Evolutionary conservation across 306 rosid species (phyloP).

Genomic region (Trichosanthes truncata): DNA sequence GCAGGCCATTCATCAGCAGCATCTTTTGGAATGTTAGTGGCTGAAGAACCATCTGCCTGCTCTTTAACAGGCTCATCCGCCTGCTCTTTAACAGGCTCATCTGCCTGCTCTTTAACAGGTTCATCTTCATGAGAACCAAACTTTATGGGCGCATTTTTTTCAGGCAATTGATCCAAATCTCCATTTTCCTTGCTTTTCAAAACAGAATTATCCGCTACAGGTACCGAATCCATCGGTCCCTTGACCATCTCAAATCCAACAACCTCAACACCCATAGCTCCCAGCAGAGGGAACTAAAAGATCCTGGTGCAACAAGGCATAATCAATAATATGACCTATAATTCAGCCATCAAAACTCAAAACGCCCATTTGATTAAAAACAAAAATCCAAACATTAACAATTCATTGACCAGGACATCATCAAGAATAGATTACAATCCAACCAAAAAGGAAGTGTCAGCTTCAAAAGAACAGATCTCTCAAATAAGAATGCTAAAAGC

Average conservation of each 20-base stretch:
- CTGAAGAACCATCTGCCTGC: constrained; percentile 35
- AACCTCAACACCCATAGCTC: constrained; percentile 68
- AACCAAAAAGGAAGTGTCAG: neutral
- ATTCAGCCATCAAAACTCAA: neutral
- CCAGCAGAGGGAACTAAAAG: constrained; percentile 23
- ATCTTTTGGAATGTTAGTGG: constrained; percentile 39
- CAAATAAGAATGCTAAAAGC: constrained; percentile 9
- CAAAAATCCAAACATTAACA: constrained; percentile 4
- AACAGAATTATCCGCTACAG: constrained; percentile 38
- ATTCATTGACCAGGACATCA: neutral
- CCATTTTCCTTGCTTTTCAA: constrained; percentile 50
- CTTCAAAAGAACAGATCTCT: constrained; percentile 15
- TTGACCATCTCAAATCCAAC: constrained; percentile 78
- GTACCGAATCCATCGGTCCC: constrained; percentile 43
- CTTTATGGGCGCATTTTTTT: constrained; percentile 43
- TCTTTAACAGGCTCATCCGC: constrained; percentile 57
- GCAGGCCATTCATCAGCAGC: constrained; percentile 97
- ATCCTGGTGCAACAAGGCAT: constrained; percentile 23
- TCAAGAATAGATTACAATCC: neutral
- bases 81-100: constrained; percentile 34
- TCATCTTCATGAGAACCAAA: constrained; percentile 89
- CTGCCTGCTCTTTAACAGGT: constrained; percentile 24
- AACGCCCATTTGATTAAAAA: neutral
- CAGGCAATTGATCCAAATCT: constrained; percentile 34
- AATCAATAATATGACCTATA: constrained; percentile 6